phyloP scores from a whole-genome alignment of 345 rosid species.

The Pistacia integerrima region DNA sequence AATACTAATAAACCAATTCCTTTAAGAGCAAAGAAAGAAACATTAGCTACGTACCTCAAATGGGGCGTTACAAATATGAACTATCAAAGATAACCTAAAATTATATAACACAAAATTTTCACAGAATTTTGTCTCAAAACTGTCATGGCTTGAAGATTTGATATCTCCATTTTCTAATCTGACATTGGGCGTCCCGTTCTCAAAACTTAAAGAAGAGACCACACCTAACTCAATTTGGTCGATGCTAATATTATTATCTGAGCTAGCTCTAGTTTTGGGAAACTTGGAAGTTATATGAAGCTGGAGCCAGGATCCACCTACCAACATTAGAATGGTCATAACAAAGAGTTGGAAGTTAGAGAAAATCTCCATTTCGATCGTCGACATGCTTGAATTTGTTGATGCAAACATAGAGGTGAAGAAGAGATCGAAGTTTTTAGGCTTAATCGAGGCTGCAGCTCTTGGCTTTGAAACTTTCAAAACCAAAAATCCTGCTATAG shows the following conservation, averaged over 20 bases:
- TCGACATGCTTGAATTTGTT: slow-evolving; percentile 72
- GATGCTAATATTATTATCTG: no score
- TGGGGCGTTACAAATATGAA: no score
- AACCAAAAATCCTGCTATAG: slow-evolving; percentile 38
- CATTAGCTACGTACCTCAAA: no score
- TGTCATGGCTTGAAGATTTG: no score
- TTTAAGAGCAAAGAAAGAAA: no score
- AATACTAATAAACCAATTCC: no score
- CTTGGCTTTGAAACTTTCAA: slow-evolving; percentile 41
- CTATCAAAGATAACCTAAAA: slow-evolving; percentile 34
- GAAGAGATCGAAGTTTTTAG: slow-evolving; percentile 48
- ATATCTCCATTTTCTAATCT: neutral
- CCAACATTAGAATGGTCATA: slow-evolving; percentile 53
- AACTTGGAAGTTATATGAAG: slow-evolving; percentile 15
- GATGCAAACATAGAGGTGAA: slow-evolving; percentile 72
- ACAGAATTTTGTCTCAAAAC: neutral
- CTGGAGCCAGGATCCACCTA: slow-evolving; percentile 56
- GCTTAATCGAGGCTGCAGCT: slow-evolving; percentile 29
- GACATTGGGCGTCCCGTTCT: no score
- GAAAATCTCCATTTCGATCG: slow-evolving; percentile 77
- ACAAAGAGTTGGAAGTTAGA: slow-evolving; percentile 58
- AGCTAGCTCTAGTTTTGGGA: no score
- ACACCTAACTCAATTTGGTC: slow-evolving; percentile 13
- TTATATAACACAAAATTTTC: slow-evolving; percentile 24
- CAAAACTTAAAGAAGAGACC: neutral